Evolutionary conservation across 331 rosid genomes (phyloP).

Genomic region (Stylosanthes scabra): DNA sequence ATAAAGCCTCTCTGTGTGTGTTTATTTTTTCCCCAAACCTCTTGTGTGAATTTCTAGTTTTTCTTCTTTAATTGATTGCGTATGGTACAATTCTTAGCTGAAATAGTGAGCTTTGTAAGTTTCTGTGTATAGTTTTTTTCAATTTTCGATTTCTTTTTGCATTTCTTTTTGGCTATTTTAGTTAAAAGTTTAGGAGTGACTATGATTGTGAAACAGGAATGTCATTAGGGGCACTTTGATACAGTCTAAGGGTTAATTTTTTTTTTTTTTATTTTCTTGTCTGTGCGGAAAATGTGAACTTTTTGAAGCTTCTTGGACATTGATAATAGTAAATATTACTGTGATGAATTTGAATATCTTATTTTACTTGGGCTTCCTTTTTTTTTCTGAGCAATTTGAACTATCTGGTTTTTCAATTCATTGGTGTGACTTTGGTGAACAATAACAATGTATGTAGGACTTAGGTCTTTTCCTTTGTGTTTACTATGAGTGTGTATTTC

Average conservation of each 20-base stretch:
- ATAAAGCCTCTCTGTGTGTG: neutral
- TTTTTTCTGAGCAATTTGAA: conserved; percentile 8
- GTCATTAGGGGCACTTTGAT: neutral
- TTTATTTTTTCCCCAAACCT: neutral
- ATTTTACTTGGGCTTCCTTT: conserved; percentile 1
- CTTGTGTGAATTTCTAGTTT: conserved; percentile 4
- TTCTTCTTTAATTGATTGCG: neutral
- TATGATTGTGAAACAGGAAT: neutral
- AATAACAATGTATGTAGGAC: neutral
- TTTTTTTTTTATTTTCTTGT: neutral
- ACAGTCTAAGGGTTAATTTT: neutral
- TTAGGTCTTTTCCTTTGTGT: neutral
- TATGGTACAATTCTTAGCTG: neutral
- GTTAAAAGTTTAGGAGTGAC: neutral
- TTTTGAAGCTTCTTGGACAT: neutral
- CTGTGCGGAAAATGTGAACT: neutral
- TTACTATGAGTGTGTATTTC: conserved; percentile 7
- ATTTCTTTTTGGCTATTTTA: neutral
- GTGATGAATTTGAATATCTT: neutral
- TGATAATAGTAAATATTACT: neutral
- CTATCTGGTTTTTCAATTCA: neutral
- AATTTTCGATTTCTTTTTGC: neutral
- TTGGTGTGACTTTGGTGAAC: conserved; percentile 14
- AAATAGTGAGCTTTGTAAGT: neutral
- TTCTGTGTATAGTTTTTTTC: too few relatives aligned